Percentiles rank a stretch among this genome's conserved stretches.
phyloP scores from a whole-genome alignment of 345 rosid genomes.

The Anastatica hierochuntica region DNA sequence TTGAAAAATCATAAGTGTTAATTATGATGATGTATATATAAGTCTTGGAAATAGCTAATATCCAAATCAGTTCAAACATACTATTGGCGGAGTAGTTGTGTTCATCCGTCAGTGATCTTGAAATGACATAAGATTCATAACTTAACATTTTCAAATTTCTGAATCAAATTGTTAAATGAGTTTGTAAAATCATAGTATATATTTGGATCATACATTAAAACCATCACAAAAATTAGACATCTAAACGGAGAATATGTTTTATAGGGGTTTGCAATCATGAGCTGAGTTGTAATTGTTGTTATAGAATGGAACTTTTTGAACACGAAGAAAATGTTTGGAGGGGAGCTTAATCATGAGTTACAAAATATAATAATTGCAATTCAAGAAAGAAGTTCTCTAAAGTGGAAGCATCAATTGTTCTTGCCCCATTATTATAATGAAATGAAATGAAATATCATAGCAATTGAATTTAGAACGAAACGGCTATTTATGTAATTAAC shows the following conservation, averaged over 20 bases:
- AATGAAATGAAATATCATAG: not conserved
- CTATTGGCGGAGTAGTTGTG: too few relatives aligned
- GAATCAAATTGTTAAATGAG: too few relatives aligned
- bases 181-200: too few relatives aligned
- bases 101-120: too few relatives aligned
- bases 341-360: slow-evolving; percentile 16
- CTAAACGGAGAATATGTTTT: not conserved
- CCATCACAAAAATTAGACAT: too few relatives aligned
- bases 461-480: not conserved
- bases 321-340: not conserved
- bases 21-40: too few relatives aligned
- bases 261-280: slow-evolving; percentile 5
- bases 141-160: too few relatives aligned
- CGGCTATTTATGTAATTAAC: not conserved
- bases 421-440: not conserved
- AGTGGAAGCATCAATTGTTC: slow-evolving; percentile 34
- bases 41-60: too few relatives aligned
- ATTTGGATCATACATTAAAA: too few relatives aligned
- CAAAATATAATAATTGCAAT: slow-evolving; percentile 13
- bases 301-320: not conserved
- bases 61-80: too few relatives aligned
- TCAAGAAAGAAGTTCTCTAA: slow-evolving; percentile 44
- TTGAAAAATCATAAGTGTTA: too few relatives aligned
- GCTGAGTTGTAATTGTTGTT: slow-evolving; percentile 5
- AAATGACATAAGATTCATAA: too few relatives aligned